Evolutionary conservation across 352 stramenopile species (phyloP).

Genomic region (Phytopythium oedochilum): DNA sequence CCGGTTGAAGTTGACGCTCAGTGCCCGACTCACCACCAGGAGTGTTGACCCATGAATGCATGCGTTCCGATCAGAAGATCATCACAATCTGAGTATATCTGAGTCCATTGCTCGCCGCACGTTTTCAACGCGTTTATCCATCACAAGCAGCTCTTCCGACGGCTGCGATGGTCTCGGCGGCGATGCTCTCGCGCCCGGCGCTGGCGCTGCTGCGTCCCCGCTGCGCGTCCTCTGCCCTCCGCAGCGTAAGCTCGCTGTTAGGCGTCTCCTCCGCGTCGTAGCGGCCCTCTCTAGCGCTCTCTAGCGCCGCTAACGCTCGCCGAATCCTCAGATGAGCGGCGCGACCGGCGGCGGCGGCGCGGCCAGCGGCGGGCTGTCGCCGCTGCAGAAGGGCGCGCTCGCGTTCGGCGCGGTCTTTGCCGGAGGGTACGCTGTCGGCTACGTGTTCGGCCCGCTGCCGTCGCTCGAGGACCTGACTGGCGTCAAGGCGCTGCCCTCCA

Average conservation of each 20-base stretch:
- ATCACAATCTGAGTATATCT: too few relatives aligned
- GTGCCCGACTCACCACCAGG: neutral
- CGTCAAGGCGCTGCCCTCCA: conserved; percentile 22
- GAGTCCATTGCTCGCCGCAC: too few relatives aligned
- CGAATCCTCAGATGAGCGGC: conserved; percentile 7
- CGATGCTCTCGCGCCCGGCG: conserved; percentile 11
- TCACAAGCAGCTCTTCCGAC: too few relatives aligned
- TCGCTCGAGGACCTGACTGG: conserved; percentile 56
- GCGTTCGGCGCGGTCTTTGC: conserved; percentile 46
- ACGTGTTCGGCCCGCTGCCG: conserved; percentile 63
- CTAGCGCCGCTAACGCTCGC: neutral
- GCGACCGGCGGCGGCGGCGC: neutral
- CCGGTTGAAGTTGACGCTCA: neutral
- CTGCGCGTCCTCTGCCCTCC: neutral
- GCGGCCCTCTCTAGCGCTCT: too few relatives aligned
- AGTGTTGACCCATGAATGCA: neutral
- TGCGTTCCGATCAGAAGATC: too few relatives aligned
- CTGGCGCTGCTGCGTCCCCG: conserved; percentile 13
- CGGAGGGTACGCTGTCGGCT: conserved; percentile 62
- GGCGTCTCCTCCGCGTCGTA: neutral
- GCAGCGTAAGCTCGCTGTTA: conserved; percentile 6
- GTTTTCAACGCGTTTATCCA: too few relatives aligned
- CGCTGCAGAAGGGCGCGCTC: conserved; percentile 38
- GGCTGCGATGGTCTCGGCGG: neutral
- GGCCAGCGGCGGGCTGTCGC: conserved; percentile 20